Evolutionary conservation across 352 stramenopile genomes (phyloP).

Genomic region (Globisporangium uncinulatum): DNA sequence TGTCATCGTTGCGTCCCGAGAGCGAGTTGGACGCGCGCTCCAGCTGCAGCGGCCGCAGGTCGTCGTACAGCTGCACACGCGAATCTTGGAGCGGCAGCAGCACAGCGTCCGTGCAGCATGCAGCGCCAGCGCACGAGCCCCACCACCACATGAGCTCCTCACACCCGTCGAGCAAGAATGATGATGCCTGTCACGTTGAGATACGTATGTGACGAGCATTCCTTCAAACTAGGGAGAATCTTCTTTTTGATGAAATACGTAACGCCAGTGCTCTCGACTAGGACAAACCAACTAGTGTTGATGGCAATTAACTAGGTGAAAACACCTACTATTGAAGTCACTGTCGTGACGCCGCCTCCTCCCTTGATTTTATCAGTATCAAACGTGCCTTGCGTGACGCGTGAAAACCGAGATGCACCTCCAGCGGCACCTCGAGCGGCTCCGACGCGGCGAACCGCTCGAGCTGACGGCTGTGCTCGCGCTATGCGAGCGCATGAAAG

Average conservation of each 20-base stretch:
- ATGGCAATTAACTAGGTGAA: too few species aligned
- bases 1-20: neutral
- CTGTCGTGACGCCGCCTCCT: too few species aligned
- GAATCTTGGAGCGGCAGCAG: neutral
- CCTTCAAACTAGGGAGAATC: too few species aligned
- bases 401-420: constrained; percentile 19
- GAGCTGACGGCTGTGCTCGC: constrained; percentile 48
- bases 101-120: constrained; percentile 22
- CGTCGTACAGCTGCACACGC: neutral
- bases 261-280: too few species aligned
- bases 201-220: too few species aligned
- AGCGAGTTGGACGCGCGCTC: neutral
- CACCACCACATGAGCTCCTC: constrained; percentile 54
- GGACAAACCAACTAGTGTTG: too few species aligned
- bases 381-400: too few species aligned
- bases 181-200: constrained; percentile 5
- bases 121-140: constrained; percentile 43
- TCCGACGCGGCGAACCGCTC: constrained; percentile 48
- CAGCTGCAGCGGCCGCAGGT: neutral
- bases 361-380: too few species aligned
- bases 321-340: too few species aligned
- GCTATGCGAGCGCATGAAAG: constrained; percentile 64
- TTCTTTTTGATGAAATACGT: too few species aligned
- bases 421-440: constrained; percentile 45
- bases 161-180: neutral